Evolutionary conservation across 768 basidiomycete species (phyloP).

Genomic region (Termitomyces sp.): DNA sequence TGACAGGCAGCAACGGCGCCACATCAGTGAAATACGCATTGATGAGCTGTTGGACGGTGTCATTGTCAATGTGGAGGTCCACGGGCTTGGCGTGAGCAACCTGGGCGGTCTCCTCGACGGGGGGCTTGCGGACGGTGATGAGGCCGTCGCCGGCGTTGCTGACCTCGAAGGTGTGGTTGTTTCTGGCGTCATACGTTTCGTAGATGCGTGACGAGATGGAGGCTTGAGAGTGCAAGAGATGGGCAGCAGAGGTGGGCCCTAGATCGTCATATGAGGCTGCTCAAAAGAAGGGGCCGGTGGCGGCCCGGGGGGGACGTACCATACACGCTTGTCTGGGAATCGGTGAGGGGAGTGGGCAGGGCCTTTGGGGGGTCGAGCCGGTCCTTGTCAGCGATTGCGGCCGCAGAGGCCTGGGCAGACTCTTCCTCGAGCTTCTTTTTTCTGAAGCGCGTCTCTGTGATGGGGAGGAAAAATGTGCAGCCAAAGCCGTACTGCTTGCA

Average conservation of each 20-base stretch:
- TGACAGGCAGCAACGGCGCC: conserved; percentile 82
- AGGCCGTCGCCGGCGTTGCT: conserved; percentile 81
- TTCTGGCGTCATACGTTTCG: conserved; percentile 81
- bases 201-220: conserved; percentile 81
- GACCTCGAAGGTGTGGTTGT: conserved; percentile 87
- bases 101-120: conserved; percentile 46
- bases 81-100: conserved; percentile 52
- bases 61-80: conserved; percentile 71
- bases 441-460: conserved; percentile 98
- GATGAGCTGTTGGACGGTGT: conserved; percentile 73
- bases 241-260: conserved; percentile 86
- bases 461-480: conserved; percentile 97
- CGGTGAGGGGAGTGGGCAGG: conserved; percentile 35
- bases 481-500: conserved; percentile 93
- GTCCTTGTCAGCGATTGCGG: conserved; percentile 26
- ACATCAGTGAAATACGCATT: conserved; percentile 92
- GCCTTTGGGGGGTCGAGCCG: conserved; percentile 25
- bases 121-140: conserved; percentile 71
- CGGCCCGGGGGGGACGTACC: conserved; percentile 39
- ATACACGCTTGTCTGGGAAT: conserved; percentile 47
- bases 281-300: conserved; percentile 20
- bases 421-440: conserved; percentile 87
- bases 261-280: conserved; percentile 37
- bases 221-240: conserved; percentile 86
- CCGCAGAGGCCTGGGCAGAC: neutral